These are phyloP conservation scores for Comarum palustre DNA, from an alignment of 306 rosid species.

Conservation along the genomic window DNA sequence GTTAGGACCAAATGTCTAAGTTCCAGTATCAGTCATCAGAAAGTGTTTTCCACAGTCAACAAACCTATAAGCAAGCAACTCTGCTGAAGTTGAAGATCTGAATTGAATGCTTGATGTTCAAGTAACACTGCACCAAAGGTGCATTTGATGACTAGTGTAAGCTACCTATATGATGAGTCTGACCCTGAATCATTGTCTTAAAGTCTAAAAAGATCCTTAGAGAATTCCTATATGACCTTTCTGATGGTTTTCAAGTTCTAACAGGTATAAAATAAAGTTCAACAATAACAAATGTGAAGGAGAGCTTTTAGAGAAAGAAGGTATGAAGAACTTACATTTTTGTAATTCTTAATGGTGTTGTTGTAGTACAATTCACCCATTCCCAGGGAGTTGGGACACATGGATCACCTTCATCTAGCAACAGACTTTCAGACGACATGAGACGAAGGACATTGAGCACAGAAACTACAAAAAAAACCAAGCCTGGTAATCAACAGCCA, in stretches of 20 bases:
- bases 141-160: background rate
- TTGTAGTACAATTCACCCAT: constrained; percentile 69
- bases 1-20: background rate
- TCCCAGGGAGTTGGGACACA: constrained; percentile 91
- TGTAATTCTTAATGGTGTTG: constrained; percentile 57
- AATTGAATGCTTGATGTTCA: background rate
- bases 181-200: background rate
- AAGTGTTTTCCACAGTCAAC: background rate
- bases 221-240: background rate
- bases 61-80: background rate
- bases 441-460: constrained; percentile 44
- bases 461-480: constrained; percentile 43
- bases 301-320: constrained; percentile 21
- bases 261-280: background rate
- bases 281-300: constrained; percentile 12
- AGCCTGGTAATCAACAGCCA: constrained; percentile 19
- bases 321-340: constrained; percentile 54
- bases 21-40: background rate
- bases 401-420: constrained; percentile 75
- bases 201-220: background rate
- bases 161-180: background rate
- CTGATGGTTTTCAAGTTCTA: constrained; percentile 7
- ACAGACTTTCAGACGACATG: constrained; percentile 46
- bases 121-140: background rate
- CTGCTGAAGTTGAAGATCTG: background rate